phyloP scores from a whole-genome alignment of 352 stramenopile species.

The Phytopythium chamaehyphon region DNA sequence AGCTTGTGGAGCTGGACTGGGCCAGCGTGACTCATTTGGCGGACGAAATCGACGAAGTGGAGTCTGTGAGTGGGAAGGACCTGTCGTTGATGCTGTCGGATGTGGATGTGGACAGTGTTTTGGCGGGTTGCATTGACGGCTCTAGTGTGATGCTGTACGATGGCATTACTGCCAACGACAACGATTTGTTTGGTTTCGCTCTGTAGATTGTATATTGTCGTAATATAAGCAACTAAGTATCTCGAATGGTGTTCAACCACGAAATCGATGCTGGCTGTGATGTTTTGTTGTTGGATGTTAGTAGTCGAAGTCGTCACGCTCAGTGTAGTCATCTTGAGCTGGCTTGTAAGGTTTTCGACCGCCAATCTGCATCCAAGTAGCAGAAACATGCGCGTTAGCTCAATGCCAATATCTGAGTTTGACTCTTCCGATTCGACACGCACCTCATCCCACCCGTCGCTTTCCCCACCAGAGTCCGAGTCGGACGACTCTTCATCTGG shows the following conservation, averaged over 20 bases:
- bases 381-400: conserved; percentile 7
- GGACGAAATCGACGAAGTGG: not conserved
- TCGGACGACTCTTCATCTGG: conserved; percentile 75
- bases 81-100: conserved; percentile 3
- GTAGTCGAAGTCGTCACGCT: conserved; percentile 26
- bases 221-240: no score
- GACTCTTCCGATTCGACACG: conserved; percentile 1
- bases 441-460: conserved; percentile 35
- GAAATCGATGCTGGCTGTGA: no score
- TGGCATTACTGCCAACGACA: not conserved
- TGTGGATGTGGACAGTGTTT: not conserved
- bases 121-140: not conserved
- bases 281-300: conserved; percentile 2
- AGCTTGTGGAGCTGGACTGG: conserved; percentile 3
- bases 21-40: not conserved
- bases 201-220: no score
- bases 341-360: conserved; percentile 12
- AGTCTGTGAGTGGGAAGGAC: conserved; percentile 1
- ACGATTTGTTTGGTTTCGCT: no score
- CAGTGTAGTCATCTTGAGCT: conserved; percentile 20
- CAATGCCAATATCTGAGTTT: not conserved
- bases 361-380: conserved; percentile 18
- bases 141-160: not conserved
- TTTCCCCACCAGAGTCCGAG: conserved; percentile 13
- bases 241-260: no score